A percentile compares a stretch with the other conserved stretches of the same genome.
These are phyloP conservation scores for Pythium dissimile DNA, from an alignment of 352 stramenopile species.

Conservation along the genomic window DNA sequence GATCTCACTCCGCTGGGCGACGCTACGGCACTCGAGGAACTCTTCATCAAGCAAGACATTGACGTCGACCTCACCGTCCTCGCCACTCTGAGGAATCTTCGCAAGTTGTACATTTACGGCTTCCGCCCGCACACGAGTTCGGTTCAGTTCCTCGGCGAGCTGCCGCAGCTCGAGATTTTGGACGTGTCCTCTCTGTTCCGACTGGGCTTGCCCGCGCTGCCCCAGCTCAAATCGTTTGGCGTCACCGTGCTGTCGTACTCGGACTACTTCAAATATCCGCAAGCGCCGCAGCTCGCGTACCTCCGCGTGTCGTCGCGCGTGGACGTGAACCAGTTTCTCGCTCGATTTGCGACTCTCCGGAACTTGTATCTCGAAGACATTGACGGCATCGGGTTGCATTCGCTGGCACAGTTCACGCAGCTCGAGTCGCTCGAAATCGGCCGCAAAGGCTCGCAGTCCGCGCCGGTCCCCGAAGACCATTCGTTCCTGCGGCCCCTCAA, in stretches of 20 bases:
- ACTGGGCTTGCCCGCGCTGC: conserved; percentile 13
- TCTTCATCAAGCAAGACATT: conserved; percentile 25
- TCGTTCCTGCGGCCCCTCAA: conserved; percentile 22
- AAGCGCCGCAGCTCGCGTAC: conserved; percentile 5
- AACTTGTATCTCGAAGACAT: conserved; percentile 23
- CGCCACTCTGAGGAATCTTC: conserved; percentile 7
- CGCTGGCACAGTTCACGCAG: conserved; percentile 21
- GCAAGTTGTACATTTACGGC: conserved; percentile 20
- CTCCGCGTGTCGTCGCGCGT: conserved; percentile 16
- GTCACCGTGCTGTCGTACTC: conserved; percentile 25
- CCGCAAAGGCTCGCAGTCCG: neutral
- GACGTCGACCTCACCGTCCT: conserved; percentile 22
- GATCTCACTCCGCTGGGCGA: conserved; percentile 11
- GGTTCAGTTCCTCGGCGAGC: conserved; percentile 14
- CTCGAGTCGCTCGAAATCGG: conserved; percentile 24
- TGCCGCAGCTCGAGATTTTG: conserved; percentile 15
- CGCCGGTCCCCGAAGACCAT: conserved; percentile 14
- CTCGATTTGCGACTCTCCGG: conserved; percentile 10
- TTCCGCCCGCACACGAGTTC: conserved; percentile 20
- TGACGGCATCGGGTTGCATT: conserved; percentile 14
- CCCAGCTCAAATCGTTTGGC: conserved; percentile 7
- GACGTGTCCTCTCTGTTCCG: conserved; percentile 25
- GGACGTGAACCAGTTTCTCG: conserved; percentile 14
- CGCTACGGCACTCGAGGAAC: conserved; percentile 10
- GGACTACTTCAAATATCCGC: conserved; percentile 29